Percentiles rank a stretch among this genome's conserved stretches.
Evolutionary conservation across 2,329 filamentous ascomycete genomes (phyloP).

Genomic region (Aspergillus intermedius): DNA sequence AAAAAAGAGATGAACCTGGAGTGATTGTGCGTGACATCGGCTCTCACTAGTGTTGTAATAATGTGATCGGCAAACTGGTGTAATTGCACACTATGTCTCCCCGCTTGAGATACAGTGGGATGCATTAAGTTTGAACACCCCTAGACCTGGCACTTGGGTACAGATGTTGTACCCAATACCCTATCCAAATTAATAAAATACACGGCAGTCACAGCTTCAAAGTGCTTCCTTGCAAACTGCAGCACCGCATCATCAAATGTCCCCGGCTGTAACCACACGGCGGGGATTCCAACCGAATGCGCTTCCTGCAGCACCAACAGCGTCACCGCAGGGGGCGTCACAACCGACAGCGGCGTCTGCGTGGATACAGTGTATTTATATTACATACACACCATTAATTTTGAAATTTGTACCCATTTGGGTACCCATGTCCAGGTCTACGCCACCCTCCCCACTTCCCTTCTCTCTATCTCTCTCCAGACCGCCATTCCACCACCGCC

Average conservation of each 20-base stretch:
- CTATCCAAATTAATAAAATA: too few relatives aligned
- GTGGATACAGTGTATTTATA: too few relatives aligned
- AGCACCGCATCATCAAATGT: conserved; percentile 74
- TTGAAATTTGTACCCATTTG: too few relatives aligned
- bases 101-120: too few relatives aligned
- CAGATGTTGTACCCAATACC: too few relatives aligned
- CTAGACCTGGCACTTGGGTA: too few relatives aligned
- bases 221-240: conserved; percentile 61
- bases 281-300: conserved; percentile 61
- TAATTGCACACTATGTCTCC: not conserved
- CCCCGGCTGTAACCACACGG: conserved; percentile 87
- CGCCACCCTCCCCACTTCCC: too few relatives aligned
- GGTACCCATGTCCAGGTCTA: too few relatives aligned
- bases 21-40: not conserved
- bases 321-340: conserved; percentile 78
- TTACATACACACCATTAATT: too few relatives aligned
- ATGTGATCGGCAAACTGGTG: not conserved
- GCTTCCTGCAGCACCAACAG: conserved; percentile 70
- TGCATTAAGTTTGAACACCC: too few relatives aligned
- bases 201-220: conserved; percentile 61
- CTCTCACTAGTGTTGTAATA: not conserved
- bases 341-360: conserved; percentile 72
- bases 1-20: not conserved
- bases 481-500: too few relatives aligned
- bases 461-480: too few relatives aligned